Percentiles rank a stretch among this genome's conserved stretches.
Conservation (phyloP, 106 monocot species). For the Acorus calamus region DNA sequence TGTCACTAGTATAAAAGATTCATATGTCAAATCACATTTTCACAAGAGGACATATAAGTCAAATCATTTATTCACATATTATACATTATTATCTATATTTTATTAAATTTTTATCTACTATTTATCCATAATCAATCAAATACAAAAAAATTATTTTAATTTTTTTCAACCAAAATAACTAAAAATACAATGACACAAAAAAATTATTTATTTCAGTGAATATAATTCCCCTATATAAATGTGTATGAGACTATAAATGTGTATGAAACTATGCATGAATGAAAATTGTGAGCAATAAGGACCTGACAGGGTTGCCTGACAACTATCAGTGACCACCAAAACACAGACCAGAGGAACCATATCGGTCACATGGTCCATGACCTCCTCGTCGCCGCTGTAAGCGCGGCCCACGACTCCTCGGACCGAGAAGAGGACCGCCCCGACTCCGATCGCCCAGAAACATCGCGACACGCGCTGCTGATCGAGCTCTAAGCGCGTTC, state of each 20-base stretch:
- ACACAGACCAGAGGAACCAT: constrained; percentile 42
- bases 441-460: constrained; percentile 19
- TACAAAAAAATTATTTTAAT: too few species aligned
- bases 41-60: too few species aligned
- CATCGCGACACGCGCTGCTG: constrained; percentile 25
- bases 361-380: constrained; percentile 25
- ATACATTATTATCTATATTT: too few species aligned
- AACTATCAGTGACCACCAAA: constrained; percentile 36
- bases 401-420: constrained; percentile 34
- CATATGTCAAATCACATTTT: too few species aligned
- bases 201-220: too few species aligned
- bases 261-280: background rate
- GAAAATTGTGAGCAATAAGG: background rate
- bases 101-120: too few species aligned
- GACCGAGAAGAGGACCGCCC: constrained; percentile 17
- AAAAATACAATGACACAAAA: too few species aligned
- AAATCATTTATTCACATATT: too few species aligned
- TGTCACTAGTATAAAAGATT: too few species aligned
- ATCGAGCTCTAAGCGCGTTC: constrained; percentile 30
- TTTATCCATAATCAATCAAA: too few species aligned
- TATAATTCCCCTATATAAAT: background rate
- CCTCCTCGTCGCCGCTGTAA: constrained; percentile 43
- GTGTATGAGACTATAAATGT: background rate
- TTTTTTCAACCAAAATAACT: too few species aligned
- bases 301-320: constrained; percentile 58